Conservation (phyloP, 23 red algal genomes). For the Cyanidiococcus yangmingshanensis region DNA sequence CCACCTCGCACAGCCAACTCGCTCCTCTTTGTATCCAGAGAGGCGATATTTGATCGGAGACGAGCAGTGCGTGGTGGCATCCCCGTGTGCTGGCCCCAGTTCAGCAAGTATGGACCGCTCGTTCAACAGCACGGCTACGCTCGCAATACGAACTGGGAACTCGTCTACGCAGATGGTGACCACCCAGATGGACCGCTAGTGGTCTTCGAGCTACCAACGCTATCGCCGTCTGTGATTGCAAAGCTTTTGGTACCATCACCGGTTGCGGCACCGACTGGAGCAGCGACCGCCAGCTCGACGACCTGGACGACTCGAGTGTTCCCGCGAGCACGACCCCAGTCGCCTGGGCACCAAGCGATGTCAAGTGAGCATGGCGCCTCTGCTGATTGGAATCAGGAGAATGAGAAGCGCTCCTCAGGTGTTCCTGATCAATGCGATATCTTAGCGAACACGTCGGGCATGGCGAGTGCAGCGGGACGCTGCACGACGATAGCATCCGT, state of each 20-base stretch:
- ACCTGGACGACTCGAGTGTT: background rate
- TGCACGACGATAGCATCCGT: background rate
- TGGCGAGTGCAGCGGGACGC: background rate
- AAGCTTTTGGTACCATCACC: background rate
- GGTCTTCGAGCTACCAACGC: background rate
- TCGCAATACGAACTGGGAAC: slow-evolving; percentile 37
- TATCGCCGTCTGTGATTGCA: background rate
- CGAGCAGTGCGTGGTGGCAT: slow-evolving; percentile 82
- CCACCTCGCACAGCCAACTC: background rate
- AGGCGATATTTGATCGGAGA: slow-evolving; percentile 55
- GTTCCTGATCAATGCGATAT: too few species aligned
- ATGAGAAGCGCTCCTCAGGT: background rate
- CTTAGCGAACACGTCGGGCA: background rate
- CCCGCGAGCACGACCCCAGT: background rate
- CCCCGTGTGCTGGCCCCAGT: slow-evolving; percentile 93
- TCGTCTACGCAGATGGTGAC: slow-evolving; percentile 20
- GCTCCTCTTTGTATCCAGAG: slow-evolving; percentile 47
- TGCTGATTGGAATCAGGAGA: background rate
- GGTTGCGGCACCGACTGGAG: background rate
- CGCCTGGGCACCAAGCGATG: background rate
- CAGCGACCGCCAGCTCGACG: background rate
- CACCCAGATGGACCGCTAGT: background rate
- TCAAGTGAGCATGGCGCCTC: background rate
- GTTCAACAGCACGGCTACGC: slow-evolving; percentile 75
- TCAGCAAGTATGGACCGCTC: slow-evolving; percentile 45